phyloP scores from a whole-genome alignment of 2,329 filamentous ascomycete genomes.

The Trichoderma semiorbis region DNA sequence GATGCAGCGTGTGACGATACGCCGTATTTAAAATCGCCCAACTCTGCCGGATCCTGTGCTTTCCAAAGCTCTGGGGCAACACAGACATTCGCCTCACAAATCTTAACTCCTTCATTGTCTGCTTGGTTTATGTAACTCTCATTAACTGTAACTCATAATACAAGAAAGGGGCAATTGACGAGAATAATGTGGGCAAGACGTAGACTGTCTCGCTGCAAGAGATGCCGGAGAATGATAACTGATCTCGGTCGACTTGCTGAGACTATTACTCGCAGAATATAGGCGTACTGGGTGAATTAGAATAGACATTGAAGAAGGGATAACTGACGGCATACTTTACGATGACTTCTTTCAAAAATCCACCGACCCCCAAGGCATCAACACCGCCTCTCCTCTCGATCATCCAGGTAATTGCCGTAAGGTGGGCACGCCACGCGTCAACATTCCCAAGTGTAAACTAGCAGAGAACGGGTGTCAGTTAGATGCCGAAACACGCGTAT shows the following conservation, averaged over 20 bases:
- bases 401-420: neutral
- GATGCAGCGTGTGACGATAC: too few species aligned
- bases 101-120: too few species aligned
- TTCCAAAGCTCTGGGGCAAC: too few species aligned
- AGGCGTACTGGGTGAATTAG: neutral
- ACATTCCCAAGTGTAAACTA: neutral
- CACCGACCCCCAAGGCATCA: neutral
- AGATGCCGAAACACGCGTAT: neutral
- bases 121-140: too few species aligned
- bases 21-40: too few species aligned
- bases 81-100: too few species aligned
- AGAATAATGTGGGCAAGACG: too few species aligned
- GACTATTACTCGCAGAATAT: neutral
- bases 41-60: too few species aligned
- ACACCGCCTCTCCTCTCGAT: neutral
- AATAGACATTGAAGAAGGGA: accelerated
- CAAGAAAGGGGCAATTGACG: too few species aligned
- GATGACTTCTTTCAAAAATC: neutral
- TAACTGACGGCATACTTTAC: neutral
- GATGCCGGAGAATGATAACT: too few species aligned
- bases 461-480: accelerated
- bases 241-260: neutral
- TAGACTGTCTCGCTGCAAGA: too few species aligned
- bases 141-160: too few species aligned
- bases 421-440: neutral